Percentiles rank a stretch among this genome's conserved stretches.
Evolutionary conservation across 768 basidiomycete species (phyloP).

Genomic region (Leccinum obscurum): DNA sequence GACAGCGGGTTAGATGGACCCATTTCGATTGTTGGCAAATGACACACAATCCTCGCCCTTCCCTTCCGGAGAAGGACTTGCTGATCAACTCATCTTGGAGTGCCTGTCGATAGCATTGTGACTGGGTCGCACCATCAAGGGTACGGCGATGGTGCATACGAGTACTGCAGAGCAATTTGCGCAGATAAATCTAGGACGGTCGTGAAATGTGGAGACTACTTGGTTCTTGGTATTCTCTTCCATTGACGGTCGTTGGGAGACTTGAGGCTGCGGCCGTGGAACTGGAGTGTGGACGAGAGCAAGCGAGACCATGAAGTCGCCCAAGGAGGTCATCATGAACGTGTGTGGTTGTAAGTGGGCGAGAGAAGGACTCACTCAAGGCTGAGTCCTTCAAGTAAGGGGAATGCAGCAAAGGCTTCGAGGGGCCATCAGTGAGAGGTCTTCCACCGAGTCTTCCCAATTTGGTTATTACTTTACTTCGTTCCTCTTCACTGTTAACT

Average conservation of each 20-base stretch:
- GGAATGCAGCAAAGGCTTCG: not conserved
- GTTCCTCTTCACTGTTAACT: not conserved
- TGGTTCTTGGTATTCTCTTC: conserved; percentile 49
- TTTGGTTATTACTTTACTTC: not conserved
- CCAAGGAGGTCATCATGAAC: conserved; percentile 21
- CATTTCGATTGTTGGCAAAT: not conserved
- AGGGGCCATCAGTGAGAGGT: not conserved
- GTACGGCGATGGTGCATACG: conserved; percentile 40
- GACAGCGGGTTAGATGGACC: conserved; percentile 4
- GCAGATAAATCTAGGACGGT: conserved; percentile 71
- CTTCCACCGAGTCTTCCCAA: conserved; percentile 13
- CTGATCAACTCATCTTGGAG: conserved; percentile 84
- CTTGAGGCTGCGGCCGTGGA: not conserved
- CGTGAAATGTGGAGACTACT: conserved; percentile 60
- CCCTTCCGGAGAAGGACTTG: conserved; percentile 81
- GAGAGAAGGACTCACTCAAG: conserved; percentile 12
- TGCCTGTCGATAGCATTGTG: conserved; percentile 42
- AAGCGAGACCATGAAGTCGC: conserved; percentile 23
- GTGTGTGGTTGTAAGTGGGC: not conserved
- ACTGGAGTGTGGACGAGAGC: conserved; percentile 8
- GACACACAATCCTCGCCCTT: conserved; percentile 78
- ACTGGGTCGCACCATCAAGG: not conserved
- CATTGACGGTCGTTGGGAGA: conserved; percentile 13
- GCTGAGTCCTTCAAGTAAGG: not conserved
- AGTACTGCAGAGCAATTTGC: conserved; percentile 69